Evolutionary conservation across 164 flowering plant genomes (phyloP).

Genomic region (Aristolochia californica): DNA sequence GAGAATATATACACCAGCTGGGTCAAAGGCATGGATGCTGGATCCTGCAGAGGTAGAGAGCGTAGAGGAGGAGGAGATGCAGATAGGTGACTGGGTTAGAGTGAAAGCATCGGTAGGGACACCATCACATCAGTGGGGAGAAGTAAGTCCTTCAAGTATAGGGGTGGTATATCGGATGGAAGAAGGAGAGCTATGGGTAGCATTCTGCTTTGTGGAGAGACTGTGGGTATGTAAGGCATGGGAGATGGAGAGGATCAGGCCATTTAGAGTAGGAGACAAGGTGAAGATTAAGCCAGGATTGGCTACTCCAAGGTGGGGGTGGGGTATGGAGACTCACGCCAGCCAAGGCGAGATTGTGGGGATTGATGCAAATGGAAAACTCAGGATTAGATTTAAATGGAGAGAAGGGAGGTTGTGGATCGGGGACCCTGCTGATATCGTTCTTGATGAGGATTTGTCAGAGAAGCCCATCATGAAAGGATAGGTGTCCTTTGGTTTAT

Average conservation of each 20-base stretch:
- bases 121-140: conserved; percentile 93
- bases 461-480: conserved; percentile 5
- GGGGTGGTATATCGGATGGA: conserved; percentile 89
- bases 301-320: conserved; percentile 86
- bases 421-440: conserved; percentile 98
- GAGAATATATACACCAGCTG: conserved; percentile 76
- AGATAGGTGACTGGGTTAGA: conserved; percentile 81
- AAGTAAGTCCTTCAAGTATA: conserved; percentile 65
- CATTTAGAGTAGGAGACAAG: conserved; percentile 72
- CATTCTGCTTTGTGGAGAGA: conserved; percentile 84
- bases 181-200: conserved; percentile 69
- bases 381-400: conserved; percentile 84
- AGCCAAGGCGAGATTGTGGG: conserved; percentile 83
- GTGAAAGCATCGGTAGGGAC: conserved; percentile 47
- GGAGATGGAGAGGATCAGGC: conserved; percentile 71
- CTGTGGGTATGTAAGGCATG: conserved; percentile 77
- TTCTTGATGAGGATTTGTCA: conserved; percentile 37
- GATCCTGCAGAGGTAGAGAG: conserved; percentile 83
- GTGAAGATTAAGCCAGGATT: conserved; percentile 73
- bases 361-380: conserved; percentile 91
- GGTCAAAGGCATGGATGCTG: conserved; percentile 83
- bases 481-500: background rate
- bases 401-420: conserved; percentile 91
- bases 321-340: conserved; percentile 99
- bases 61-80: conserved; percentile 66